These are phyloP conservation scores for Globisporangium orthogonon DNA, from an alignment of 352 stramenopile genomes.

Conservation along the genomic window DNA sequence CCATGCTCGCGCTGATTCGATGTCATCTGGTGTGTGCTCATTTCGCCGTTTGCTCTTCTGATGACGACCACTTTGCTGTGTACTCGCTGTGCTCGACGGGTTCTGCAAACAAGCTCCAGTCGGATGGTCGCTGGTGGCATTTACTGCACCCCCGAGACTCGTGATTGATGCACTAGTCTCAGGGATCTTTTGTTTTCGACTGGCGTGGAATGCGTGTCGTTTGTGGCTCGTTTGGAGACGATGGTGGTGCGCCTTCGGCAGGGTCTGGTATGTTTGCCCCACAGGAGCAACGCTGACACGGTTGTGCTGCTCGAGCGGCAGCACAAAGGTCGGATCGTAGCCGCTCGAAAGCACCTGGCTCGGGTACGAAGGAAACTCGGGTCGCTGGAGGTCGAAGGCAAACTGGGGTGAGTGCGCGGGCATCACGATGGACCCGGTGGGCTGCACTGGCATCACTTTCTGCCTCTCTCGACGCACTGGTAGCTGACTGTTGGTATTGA, in stretches of 20 bases:
- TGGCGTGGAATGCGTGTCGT: background rate
- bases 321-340: conserved; percentile 8
- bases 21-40: background rate
- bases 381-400: conserved; percentile 1
- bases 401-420: conserved; percentile 12
- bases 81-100: background rate
- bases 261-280: conserved; percentile 3
- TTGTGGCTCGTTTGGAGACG: background rate
- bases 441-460: conserved; percentile 9
- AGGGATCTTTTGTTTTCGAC: conserved; percentile 4
- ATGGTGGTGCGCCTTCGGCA: conserved; percentile 1
- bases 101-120: background rate
- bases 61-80: background rate
- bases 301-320: conserved; percentile 6
- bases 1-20: background rate
- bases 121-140: background rate
- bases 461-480: conserved; percentile 5
- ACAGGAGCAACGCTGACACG: conserved; percentile 4
- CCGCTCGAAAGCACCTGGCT: background rate
- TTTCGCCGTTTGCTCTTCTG: conserved; percentile 11
- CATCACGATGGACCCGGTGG: conserved; percentile 4
- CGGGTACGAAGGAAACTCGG: background rate
- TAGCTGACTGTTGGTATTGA: background rate
- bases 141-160: too few species aligned
- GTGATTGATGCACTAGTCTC: background rate